These are phyloP conservation scores for Aspergillus sp. DNA, from an alignment of 2,329 filamentous ascomycete species.

Conservation along the genomic window DNA sequence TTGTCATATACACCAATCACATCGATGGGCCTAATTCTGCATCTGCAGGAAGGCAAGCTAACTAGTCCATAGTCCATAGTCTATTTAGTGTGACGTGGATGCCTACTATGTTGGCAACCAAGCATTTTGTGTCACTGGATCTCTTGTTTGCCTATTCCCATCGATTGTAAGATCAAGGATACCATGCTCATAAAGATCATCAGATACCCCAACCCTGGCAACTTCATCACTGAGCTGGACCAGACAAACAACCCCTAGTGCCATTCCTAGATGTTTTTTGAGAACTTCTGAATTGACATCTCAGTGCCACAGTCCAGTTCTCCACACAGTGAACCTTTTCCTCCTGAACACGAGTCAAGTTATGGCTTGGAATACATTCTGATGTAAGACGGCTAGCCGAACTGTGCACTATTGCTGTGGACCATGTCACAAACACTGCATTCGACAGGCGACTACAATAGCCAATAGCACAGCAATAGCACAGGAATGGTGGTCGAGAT, in stretches of 20 bases:
- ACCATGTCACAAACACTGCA: background rate
- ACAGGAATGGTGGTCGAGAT: background rate
- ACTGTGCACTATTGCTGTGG: background rate
- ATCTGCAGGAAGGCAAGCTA: no score
- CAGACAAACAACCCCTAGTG: background rate
- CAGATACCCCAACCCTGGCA: background rate
- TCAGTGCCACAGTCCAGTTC: background rate
- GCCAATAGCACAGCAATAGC: background rate
- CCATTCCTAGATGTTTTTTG: background rate
- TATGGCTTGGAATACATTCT: background rate
- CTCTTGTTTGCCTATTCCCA: background rate
- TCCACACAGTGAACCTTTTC: background rate
- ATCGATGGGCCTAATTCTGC: no score
- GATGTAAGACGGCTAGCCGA: background rate
- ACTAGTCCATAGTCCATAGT: no score
- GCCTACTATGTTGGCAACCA: no score
- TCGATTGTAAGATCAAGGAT: background rate
- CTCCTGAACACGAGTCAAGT: background rate
- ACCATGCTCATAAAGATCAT: background rate
- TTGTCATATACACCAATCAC: no score
- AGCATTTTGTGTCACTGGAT: no score
- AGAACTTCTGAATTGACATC: background rate
- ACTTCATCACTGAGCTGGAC: background rate
- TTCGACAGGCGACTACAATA: background rate
- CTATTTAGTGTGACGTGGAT: no score